Evolutionary conservation across 805 yeast genomes (phyloP), one percentile per base, ranked within the genome.

Genomic region (Sugiyamaella americana): DNA sequence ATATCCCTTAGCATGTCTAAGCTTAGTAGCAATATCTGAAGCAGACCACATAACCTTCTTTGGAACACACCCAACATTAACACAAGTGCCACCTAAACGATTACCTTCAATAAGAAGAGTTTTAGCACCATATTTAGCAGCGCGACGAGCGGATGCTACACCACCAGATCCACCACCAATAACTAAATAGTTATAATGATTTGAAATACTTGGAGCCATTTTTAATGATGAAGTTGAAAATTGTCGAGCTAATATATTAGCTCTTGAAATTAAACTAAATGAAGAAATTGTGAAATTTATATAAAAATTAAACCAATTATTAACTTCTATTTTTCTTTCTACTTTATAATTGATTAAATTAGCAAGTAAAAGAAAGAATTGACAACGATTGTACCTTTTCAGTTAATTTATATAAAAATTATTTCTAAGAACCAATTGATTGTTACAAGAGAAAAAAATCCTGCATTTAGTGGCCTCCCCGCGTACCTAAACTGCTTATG

Each of bases 81-180:
- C 99, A 76, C 99, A 93, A 37, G 98, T 93, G 23, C 99, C 99
- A 49, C 98, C 98, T 68, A 93, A 75, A 29, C 62, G 82, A 44
- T 79, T 78, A 36, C 86, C 79, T 67, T 93, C 98, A 45, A 93
- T 74, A 18, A 93, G 61, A 44, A 89, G 71, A 1, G 93, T 82
- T 56, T 87, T 87, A 21, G 94, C 95, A 21, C 98, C 98, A 58
- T 89, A 79, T 26, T 60, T 54, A 32, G 98, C 96, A 10, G 98
- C 98, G 59, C 98, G 80, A 67, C 99, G 81, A 13, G 97, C 94
- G 18, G 94, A 82, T n/a, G 98, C 96, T 39, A 93, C 97, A 56
- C 99, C 99, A 40, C 98, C 99, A 32, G 96, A 87, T 11, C 99
- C 99, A 49, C 98, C 99, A 44, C 99, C 99, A 55, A 93, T 93